These are phyloP conservation scores for Paracoccidioides brasiliensis DNA, from an alignment of 2,329 filamentous ascomycete genomes.

Conservation along the genomic window DNA sequence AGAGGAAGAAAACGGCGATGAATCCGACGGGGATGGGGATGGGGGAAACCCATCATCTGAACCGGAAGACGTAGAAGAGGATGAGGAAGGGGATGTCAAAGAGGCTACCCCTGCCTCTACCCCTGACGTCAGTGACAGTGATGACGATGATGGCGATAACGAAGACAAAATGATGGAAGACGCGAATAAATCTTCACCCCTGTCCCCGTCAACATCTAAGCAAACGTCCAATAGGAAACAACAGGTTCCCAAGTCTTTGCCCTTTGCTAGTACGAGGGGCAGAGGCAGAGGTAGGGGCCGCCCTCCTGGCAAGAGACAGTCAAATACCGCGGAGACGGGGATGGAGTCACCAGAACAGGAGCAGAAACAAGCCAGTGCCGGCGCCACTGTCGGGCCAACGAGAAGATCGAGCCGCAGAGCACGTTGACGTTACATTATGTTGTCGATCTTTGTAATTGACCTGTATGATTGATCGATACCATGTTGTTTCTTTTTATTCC, in stretches of 20 bases:
- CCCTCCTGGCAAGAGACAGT: neutral
- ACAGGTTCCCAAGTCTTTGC: neutral
- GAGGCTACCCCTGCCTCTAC: neutral
- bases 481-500: neutral
- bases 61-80: neutral
- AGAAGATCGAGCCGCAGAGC: slow-evolving; percentile 3
- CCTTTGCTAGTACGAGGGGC: neutral
- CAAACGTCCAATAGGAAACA: neutral
- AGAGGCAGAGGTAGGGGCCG: neutral
- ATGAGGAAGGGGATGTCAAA: neutral
- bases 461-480: neutral
- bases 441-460: neutral
- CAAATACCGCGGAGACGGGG: neutral
- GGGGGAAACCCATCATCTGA: slow-evolving; percentile 1
- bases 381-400: neutral
- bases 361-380: neutral
- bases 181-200: neutral
- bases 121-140: neutral
- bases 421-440: neutral
- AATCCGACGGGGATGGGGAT: slow-evolving; percentile 11
- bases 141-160: neutral
- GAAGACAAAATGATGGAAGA: slow-evolving; percentile 1
- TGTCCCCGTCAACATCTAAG: neutral
- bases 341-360: neutral
- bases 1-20: slow-evolving; percentile 17